Base-by-base conservation (phyloP, 2,329 filamentous ascomycete genomes). In the Colletotrichum ledebouriae region DNA sequence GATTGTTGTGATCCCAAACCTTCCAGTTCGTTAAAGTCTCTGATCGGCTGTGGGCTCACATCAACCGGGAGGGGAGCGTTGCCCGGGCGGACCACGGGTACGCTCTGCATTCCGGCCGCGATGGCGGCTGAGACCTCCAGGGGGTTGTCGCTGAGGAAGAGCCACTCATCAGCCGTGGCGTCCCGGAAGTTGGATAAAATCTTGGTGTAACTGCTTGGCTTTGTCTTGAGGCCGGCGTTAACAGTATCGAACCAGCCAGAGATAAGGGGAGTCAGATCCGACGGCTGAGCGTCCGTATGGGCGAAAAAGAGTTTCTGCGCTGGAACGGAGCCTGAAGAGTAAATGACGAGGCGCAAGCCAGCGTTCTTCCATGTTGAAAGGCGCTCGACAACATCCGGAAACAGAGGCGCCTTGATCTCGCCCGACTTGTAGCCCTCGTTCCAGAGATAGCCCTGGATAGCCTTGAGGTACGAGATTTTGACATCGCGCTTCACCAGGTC, bases 81-180 rank as follows among this genome's bases (percentile, higher is more conserved):
- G 12, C 92, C 93, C 15, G 91, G 90, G 63, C 93, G 85, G 63
- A 85, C 80, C 63, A 92, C 87, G 3, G 90, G 83, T 60, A 87
- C 79, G 73, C 87, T 86, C 73, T 84, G 82, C 86, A 92, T 88
- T n/a, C 89, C 89, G 11, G 88, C 87, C 64, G 79, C 80, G 70
- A 83, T 83, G 47, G 90, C 90, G 55, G 90, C 89, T 59, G 85
- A 83, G 41, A 92, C 89, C 78, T 92, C 90, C 75, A 86, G 87
- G 52, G 92, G 84, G 75, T 94, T 94, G 80, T 96, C 93, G 74
- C 92, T 95, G 69, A 95, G 81, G 77, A 96, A 96, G n/a, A 94
- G 82, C 82, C 92, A 92, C 63, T 86, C 82, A 11, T 77, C 78
- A 17, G 84, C 77, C 57, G 81, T 73, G 64, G 84, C 80, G 39